A percentile compares a stretch with the other conserved stretches of the same genome.
Evolutionary conservation across 202 grass and related monocot genomes (phyloP).

Genomic region (Panicum hallii): DNA sequence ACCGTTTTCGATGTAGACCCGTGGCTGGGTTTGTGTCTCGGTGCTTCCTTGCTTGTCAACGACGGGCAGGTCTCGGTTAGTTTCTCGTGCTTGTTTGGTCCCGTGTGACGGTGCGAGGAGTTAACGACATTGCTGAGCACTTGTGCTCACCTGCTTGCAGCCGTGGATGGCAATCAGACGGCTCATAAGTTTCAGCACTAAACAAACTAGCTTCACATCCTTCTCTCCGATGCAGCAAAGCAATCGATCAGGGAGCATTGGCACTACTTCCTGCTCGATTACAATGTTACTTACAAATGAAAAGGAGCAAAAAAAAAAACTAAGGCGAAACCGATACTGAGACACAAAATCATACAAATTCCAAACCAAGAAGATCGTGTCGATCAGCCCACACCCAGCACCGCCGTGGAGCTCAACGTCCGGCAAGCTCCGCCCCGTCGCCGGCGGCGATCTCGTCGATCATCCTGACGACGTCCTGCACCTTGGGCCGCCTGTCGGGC

Average conservation of each 20-base stretch:
- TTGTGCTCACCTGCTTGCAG: not conserved
- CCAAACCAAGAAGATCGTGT: not conserved
- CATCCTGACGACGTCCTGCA: constrained; percentile 69
- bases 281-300: constrained; percentile 10
- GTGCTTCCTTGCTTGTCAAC: too few species aligned
- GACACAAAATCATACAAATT: not conserved
- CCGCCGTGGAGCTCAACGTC: not conserved
- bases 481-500: constrained; percentile 66
- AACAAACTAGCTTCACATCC: not conserved
- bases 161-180: not conserved
- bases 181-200: not conserved
- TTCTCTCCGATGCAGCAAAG: not conserved
- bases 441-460: constrained; percentile 63
- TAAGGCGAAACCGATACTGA: not conserved
- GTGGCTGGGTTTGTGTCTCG: too few species aligned
- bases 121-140: too few species aligned
- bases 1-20: too few species aligned
- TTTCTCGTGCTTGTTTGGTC: too few species aligned
- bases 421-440: constrained; percentile 11
- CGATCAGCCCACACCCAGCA: not conserved
- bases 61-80: too few species aligned
- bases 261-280: constrained; percentile 2
- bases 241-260: not conserved
- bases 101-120: too few species aligned
- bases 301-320: not conserved